These are phyloP conservation scores for Sclerotinia subarctica DNA, from an alignment of 2,329 filamentous ascomycete genomes.

Conservation along the genomic window DNA sequence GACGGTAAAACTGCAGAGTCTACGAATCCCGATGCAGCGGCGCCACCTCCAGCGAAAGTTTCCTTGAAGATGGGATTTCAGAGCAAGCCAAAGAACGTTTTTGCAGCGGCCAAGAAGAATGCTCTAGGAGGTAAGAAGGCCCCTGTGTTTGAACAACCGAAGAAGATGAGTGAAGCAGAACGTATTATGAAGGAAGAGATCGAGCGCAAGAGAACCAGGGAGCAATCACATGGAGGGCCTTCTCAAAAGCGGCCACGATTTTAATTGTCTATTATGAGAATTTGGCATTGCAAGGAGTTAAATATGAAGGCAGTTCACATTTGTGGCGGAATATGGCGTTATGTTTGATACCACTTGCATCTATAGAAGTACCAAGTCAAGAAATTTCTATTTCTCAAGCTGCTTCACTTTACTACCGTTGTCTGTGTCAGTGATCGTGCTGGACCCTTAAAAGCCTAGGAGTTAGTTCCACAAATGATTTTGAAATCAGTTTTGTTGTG, in stretches of 20 bases:
- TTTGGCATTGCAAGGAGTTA: slow-evolving; percentile 25
- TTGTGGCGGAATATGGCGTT: slow-evolving; percentile 24
- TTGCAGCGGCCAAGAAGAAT: slow-evolving; percentile 66
- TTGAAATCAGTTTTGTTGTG: background rate
- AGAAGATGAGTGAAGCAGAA: slow-evolving; percentile 86
- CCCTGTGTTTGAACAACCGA: slow-evolving; percentile 57
- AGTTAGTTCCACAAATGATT: background rate
- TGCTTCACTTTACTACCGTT: background rate
- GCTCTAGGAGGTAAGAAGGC: slow-evolving; percentile 64
- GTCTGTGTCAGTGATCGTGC: background rate
- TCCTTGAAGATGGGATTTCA: slow-evolving; percentile 66
- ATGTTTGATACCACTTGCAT: slow-evolving; percentile 34
- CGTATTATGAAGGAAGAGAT: slow-evolving; percentile 85
- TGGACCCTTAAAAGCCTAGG: background rate
- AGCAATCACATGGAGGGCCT: slow-evolving; percentile 29
- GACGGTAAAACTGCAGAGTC: background rate
- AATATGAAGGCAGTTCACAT: slow-evolving; percentile 18
- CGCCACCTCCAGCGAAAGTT: slow-evolving; percentile 42
- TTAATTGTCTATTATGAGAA: slow-evolving; percentile 6
- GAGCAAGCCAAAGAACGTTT: slow-evolving; percentile 73
- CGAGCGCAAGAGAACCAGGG: slow-evolving; percentile 63
- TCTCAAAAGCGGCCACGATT: slow-evolving; percentile 19
- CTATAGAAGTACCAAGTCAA: slow-evolving; percentile 20
- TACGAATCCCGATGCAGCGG: background rate
- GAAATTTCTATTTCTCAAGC: background rate